Conservation (phyloP, 768 basidiomycete species). For the Xerocomellus intermedius region DNA sequence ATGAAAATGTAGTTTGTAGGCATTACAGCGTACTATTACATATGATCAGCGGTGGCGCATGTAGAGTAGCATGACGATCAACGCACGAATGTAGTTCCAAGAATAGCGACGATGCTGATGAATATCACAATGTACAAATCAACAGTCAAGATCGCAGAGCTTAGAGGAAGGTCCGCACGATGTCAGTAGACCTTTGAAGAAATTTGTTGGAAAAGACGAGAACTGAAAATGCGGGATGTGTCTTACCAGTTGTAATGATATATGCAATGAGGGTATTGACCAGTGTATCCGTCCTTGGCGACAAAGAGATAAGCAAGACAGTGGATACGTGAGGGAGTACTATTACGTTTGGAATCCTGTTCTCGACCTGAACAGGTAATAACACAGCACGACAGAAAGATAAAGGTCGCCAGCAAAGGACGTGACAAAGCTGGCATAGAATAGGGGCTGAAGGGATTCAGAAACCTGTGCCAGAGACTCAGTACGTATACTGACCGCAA, state of each 20-base stretch:
- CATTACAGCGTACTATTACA: conserved; percentile 45
- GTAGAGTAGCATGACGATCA: not conserved
- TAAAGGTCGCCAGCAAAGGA: conserved; percentile 51
- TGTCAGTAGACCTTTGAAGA: conserved; percentile 38
- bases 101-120: conserved; percentile 44
- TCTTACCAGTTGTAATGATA: conserved; percentile 54
- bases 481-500: conserved; percentile 34
- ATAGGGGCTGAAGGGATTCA: conserved; percentile 36
- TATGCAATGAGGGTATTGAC: conserved; percentile 49
- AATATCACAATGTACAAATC: not conserved
- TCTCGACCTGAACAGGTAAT: conserved; percentile 44
- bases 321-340: not conserved
- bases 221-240: conserved; percentile 11
- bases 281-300: conserved; percentile 49
- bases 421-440: conserved; percentile 53
- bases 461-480: not conserved
- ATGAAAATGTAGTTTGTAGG: conserved; percentile 55
- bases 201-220: not conserved
- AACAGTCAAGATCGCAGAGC: not conserved
- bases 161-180: conserved; percentile 31
- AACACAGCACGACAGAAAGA: conserved; percentile 49
- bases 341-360: conserved; percentile 50
- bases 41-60: not conserved
- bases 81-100: conserved; percentile 43
- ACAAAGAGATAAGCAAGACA: not conserved